Base-by-base conservation (phyloP, 2,329 filamentous ascomycete genomes). In the Penicillium sp. region DNA sequence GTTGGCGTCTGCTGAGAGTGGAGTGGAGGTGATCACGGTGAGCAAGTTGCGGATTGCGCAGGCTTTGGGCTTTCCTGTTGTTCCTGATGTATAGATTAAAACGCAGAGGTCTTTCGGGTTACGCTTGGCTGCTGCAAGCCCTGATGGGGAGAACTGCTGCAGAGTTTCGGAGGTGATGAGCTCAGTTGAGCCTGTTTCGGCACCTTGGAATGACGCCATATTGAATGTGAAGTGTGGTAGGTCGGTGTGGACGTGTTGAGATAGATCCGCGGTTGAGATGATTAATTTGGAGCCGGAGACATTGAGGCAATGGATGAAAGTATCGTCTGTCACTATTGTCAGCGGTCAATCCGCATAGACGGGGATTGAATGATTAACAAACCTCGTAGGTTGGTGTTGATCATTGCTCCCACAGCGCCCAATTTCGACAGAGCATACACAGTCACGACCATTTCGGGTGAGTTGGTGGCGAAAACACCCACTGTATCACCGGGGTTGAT, bases 51-150 rank as follows among this genome's bases (percentile, higher is more conserved):
- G 70, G 6, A 79, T 70, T 10, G 68, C 74, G 59, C 77, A 79
- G 8, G 77, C 77, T 66, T 80, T 80, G n/a, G 78, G 78, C 21
- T 75, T 77, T 19, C 77, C 77, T 4, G 77, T 80, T 21, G 79
- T 81, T 6, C 79, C 79, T 10, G 79, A 81, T 1, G 79, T 81
- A 61, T 79, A 82, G 38, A 81, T 79, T 6, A 81, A 65, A 1
- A 68, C 67, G 7, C 68, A 67, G 9, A 78, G 59, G 33, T 79
- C 77, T 38, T 66, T 65, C 1, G 68, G 65, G 3, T 62, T 70
- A 38, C 70, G 66, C 58, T 76, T 77, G 5, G 74, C 69, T 21
- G 73, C 55, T 19, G 55, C 13, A 8, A 73, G 33, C 10, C 59
- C 66, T 0, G 63, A 53, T 4, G 65, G 61, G 0, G 70, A 63